Conservation (phyloP, 2,329 filamentous ascomycete genomes). For the Hypoxylon rubiginosum region DNA sequence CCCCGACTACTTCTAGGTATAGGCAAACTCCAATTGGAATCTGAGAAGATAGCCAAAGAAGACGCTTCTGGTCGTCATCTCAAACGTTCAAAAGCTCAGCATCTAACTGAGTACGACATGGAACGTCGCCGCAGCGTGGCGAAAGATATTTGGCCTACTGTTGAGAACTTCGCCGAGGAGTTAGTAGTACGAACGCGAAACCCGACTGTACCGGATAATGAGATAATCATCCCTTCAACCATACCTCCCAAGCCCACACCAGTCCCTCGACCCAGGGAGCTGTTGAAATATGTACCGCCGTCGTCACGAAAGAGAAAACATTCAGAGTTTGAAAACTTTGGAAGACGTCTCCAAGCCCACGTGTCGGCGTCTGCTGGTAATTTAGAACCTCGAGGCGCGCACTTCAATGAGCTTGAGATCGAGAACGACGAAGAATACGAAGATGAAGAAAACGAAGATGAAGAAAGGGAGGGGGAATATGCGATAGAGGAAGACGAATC, state of each 20-base stretch:
- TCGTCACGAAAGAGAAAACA: conserved; percentile 31
- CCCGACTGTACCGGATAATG: background rate
- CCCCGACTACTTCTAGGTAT: conserved; percentile 41
- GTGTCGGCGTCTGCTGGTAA: background rate
- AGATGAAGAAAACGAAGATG: conserved; percentile 20
- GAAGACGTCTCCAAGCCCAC: conserved; percentile 17
- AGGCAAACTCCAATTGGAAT: conserved; percentile 43
- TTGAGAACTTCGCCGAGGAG: conserved; percentile 46
- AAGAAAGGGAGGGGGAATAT: background rate
- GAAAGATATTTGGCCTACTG: conserved; percentile 50
- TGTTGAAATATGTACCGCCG: conserved; percentile 2
- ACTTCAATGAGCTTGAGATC: background rate
- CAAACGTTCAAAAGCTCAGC: conserved; percentile 11
- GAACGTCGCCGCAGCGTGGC: conserved; percentile 19
- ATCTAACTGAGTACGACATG: conserved; percentile 14
- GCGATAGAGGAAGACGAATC: background rate
- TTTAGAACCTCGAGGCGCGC: background rate
- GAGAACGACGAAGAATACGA: conserved; percentile 21
- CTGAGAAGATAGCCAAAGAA: conserved; percentile 10
- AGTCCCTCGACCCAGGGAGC: conserved; percentile 1
- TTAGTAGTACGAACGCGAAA: conserved; percentile 20
- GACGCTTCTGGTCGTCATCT: background rate
- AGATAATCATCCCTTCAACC: conserved; percentile 12
- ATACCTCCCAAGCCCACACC: conserved; percentile 5
- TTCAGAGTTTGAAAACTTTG: conserved; percentile 46